Conservation (phyloP, 2,329 filamentous ascomycete species). For the Ophiostoma quercus region DNA sequence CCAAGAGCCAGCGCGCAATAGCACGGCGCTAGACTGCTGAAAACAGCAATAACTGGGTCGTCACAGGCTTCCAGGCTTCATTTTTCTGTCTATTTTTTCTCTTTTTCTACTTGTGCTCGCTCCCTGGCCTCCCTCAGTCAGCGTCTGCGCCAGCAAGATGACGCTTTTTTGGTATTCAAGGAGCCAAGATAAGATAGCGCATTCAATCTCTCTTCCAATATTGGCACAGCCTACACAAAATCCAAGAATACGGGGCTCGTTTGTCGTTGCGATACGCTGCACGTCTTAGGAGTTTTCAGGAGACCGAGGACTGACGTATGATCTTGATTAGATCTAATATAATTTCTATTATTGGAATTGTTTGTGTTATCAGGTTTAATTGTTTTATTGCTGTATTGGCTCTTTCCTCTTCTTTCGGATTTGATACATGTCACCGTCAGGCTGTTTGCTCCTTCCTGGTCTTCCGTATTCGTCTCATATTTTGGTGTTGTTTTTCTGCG, state of each 20-base stretch:
- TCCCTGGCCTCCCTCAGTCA: not conserved
- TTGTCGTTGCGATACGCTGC: not conserved
- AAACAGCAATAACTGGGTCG: constrained; percentile 10
- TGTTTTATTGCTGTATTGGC: not conserved
- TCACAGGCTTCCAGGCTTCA: not conserved
- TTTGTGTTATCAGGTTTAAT: not conserved
- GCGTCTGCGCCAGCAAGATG: not conserved
- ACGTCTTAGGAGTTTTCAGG: not conserved
- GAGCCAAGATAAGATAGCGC: not conserved
- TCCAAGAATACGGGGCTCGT: not conserved
- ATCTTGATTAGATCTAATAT: not conserved
- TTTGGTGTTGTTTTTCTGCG: not conserved
- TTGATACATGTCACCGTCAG: not conserved
- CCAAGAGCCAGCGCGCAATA: constrained; percentile 6
- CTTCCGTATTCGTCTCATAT: constrained; percentile 8
- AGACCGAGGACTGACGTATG: not conserved
- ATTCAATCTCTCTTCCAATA: not conserved
- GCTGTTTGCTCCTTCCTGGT: constrained; percentile 1
- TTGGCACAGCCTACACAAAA: not conserved
- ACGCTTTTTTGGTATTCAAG: not conserved
- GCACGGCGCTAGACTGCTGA: constrained; percentile 10
- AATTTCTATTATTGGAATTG: not conserved
- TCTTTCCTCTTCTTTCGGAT: not conserved
- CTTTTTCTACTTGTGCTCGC: constrained; percentile 6
- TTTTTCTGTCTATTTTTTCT: not conserved